Evolutionary conservation across 176 grass and related monocot genomes (phyloP), one percentile per base, ranked within the genome.

Genomic region (Luzula sylvatica): DNA sequence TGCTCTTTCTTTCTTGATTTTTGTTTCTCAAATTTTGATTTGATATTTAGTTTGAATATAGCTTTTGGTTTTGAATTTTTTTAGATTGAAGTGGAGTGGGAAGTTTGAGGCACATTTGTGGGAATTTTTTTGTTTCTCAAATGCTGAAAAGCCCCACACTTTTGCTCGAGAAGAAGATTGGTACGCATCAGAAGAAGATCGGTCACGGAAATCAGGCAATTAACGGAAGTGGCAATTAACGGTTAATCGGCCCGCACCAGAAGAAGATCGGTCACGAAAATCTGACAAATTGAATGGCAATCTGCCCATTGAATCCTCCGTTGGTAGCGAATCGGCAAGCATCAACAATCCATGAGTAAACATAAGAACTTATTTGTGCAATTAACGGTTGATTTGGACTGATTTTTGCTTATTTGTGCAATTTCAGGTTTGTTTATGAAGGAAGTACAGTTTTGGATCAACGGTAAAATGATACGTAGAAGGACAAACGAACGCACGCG

Each of bases 251-350:
- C n/a, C n/a, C n/a, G n/a, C n/a, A n/a, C n/a, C n/a, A n/a, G n/a
- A n/a, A n/a, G n/a, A n/a, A 2, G 85, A 86, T 55, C 75, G 71
- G 52, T 86, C 92, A 14, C 24, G 68, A 65, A 98, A 90, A 24
- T 98, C 92, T 15, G 81, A 83, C 68, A 90, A 82, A 56, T 98
- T 85, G 55, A 98, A 98, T 0, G 85, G 85, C 26, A 98, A 75
- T 45, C 85, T 81, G 8, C 81, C 85, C 3, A 88, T 70, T 53
- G 53, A 55, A 46, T 22, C 35, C 1, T 58, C 17, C 15, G 39
- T 53, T 0, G 78, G 74, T 25, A 59, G 57, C 16, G 52, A 56
- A 70, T 88, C 73, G 12, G 77, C 80, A 8, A 79, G 71, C 22
- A 90, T 78, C 38, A 90, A 71, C 42, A 98, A 67, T 21, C 92